A percentile compares a stretch with the other conserved stretches of the same genome.
Evolutionary conservation across 1,139 yeast genomes (phyloP).

Genomic region (Meyerozyma smithsonii): DNA sequence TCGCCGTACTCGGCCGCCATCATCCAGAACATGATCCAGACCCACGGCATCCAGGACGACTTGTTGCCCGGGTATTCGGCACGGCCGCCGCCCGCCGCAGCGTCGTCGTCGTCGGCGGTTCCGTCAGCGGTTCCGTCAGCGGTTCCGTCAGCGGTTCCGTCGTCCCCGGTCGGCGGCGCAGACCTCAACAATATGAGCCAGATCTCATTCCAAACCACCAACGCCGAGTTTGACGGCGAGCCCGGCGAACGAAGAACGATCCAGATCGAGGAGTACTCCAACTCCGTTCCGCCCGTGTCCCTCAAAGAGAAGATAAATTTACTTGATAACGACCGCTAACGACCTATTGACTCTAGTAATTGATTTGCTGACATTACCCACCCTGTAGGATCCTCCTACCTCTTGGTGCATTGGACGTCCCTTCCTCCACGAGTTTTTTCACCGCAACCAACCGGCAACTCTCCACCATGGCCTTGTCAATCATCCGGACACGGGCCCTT

Average conservation of each 20-base stretch:
- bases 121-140: too few species aligned
- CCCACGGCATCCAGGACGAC: conserved; percentile 14
- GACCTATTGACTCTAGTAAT: background rate
- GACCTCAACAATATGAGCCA: conserved; percentile 14
- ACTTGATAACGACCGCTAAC: conserved; percentile 9
- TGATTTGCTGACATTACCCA: background rate
- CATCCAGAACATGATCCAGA: conserved; percentile 28
- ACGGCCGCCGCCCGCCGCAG: background rate
- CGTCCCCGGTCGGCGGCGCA: too few species aligned
- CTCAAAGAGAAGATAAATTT: conserved; percentile 28
- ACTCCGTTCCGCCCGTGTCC: conserved; percentile 21
- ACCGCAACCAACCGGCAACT: background rate
- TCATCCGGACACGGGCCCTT: background rate
- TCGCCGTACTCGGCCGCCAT: conserved; percentile 27
- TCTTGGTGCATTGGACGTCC: conserved; percentile 2
- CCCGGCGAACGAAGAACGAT: conserved; percentile 7
- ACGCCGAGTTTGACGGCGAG: conserved; percentile 29
- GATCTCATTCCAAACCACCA: conserved; percentile 25
- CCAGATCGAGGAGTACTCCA: conserved; percentile 6
- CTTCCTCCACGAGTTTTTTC: background rate
- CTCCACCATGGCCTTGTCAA: conserved; percentile 1
- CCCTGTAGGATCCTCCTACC: background rate
- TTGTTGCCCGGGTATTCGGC: background rate
- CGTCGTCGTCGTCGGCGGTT: too few species aligned
- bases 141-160: too few species aligned